These are phyloP conservation scores for Inonotus obliquus DNA, from an alignment of 1,284 basidiomycete species.

Conservation along the genomic window DNA sequence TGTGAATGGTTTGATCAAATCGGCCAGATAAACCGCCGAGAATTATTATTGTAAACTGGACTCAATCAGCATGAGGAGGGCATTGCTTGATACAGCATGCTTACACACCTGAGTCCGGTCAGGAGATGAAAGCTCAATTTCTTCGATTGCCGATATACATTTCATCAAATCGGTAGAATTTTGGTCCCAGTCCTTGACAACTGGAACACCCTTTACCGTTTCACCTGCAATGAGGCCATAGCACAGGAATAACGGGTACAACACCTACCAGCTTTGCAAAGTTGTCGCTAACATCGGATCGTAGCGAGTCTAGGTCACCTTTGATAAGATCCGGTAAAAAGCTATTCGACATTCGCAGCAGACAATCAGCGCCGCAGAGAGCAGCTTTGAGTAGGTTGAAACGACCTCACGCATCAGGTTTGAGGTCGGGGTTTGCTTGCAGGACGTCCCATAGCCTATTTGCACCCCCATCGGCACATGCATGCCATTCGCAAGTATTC, in stretches of 20 bases:
- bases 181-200: conserved; percentile 70
- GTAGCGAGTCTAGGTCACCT: conserved; percentile 90
- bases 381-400: background rate
- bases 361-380: background rate
- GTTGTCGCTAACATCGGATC: conserved; percentile 66
- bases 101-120: background rate
- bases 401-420: conserved; percentile 25
- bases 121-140: conserved; percentile 40
- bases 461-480: conserved; percentile 93
- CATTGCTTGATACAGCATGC: background rate
- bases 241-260: background rate
- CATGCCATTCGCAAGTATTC: conserved; percentile 56
- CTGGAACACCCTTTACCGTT: conserved; percentile 51
- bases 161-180: conserved; percentile 95
- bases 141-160: conserved; percentile 66
- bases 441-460: conserved; percentile 80
- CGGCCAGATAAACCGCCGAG: conserved; percentile 89
- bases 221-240: background rate
- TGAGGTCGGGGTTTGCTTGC: conserved; percentile 10
- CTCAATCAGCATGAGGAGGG: conserved; percentile 11
- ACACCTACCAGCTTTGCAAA: conserved; percentile 56
- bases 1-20: conserved; percentile 92
- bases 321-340: conserved; percentile 85
- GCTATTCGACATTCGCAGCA: conserved; percentile 30
- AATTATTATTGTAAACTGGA: conserved; percentile 68